These are phyloP conservation scores for Rhododendron williamsianum DNA, from an alignment of 148 eudicot species.

Conservation along the genomic window DNA sequence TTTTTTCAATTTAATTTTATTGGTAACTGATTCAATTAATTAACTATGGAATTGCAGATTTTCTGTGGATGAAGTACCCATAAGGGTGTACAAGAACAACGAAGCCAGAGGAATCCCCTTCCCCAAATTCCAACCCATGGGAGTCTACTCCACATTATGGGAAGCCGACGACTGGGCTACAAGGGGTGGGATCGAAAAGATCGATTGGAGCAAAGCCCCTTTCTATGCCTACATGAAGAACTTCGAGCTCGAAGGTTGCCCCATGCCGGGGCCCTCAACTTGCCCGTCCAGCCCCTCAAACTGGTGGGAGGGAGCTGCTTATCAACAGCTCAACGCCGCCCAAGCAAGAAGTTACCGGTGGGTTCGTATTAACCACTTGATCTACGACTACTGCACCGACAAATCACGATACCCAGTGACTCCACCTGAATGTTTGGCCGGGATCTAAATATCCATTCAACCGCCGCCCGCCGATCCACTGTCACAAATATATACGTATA, in stretches of 20 bases:
- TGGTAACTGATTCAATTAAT: neutral
- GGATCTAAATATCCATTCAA: constrained; percentile 22
- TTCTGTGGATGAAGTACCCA: constrained; percentile 63
- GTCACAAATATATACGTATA: neutral
- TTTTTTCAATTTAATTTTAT: no score
- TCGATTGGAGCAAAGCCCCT: constrained; percentile 56
- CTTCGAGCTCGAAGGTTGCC: constrained; percentile 43
- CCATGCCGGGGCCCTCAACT: constrained; percentile 27
- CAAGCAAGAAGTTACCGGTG: constrained; percentile 35
- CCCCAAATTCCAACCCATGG: constrained; percentile 72
- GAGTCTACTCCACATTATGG: constrained; percentile 72
- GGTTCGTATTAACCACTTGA: constrained; percentile 46
- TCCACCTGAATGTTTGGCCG: constrained; percentile 52
- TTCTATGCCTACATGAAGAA: constrained; percentile 34
- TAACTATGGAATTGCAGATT: constrained; percentile 29
- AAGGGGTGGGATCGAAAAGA: constrained; percentile 72
- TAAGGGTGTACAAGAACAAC: constrained; percentile 78
- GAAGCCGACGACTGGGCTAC: constrained; percentile 94
- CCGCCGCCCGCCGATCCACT: neutral
- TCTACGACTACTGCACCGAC: constrained; percentile 49
- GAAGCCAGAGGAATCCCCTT: constrained; percentile 63
- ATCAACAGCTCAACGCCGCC: constrained; percentile 27
- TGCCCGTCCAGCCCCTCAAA: constrained; percentile 39
- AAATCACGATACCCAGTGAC: constrained; percentile 33
- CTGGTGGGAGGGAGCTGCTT: constrained; percentile 42